These are phyloP conservation scores for Teratosphaeria epicoccoides DNA, from an alignment of 2,329 filamentous ascomycete genomes.

Conservation along the genomic window DNA sequence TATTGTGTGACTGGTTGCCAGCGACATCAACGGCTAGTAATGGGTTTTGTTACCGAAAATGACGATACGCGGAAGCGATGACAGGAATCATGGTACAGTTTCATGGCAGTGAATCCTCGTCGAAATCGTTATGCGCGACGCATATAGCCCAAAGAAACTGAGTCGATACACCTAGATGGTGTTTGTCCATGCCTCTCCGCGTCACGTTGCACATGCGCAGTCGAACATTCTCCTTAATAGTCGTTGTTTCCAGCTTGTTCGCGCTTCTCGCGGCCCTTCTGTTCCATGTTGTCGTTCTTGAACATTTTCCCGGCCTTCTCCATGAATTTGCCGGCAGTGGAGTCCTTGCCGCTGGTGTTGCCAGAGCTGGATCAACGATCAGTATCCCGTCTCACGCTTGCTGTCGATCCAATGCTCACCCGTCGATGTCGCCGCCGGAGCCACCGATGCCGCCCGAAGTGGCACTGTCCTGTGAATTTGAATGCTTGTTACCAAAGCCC, in stretches of 20 bases:
- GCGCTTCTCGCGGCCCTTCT: constrained; percentile 44
- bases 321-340: constrained; percentile 46
- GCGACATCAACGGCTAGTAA: too few relatives aligned
- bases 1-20: too few relatives aligned
- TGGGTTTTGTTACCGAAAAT: too few relatives aligned
- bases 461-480: neutral
- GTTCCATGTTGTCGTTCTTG: constrained; percentile 37
- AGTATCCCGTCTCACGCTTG: neutral
- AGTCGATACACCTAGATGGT: neutral
- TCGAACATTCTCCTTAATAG: neutral
- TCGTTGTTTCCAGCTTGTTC: constrained; percentile 19
- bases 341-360: constrained; percentile 23
- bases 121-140: neutral
- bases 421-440: constrained; percentile 1
- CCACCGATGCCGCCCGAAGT: neutral
- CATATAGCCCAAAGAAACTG: neutral
- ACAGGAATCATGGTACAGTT: neutral
- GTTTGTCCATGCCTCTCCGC: neutral
- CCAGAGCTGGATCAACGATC: neutral
- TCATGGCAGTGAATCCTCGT: neutral
- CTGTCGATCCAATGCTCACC: neutral
- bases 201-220: neutral
- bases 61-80: too few relatives aligned
- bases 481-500: neutral
- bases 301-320: constrained; percentile 47